phyloP scores from a whole-genome alignment of 1,139 yeast genomes.

The Taphrina betulina region DNA sequence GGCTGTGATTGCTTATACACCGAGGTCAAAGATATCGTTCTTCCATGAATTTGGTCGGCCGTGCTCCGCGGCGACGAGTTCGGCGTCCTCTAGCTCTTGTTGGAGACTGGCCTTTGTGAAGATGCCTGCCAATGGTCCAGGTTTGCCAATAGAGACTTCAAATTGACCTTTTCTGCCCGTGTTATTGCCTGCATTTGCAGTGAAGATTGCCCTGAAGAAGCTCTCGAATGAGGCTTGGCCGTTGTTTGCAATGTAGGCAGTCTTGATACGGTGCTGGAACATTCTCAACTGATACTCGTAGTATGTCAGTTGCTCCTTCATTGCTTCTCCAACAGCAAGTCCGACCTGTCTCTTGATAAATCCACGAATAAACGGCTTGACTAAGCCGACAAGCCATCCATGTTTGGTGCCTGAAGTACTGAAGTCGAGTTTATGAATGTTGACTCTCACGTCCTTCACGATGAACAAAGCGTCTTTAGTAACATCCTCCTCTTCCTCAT shows the following conservation, averaged over 20 bases:
- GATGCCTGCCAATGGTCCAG: conserved; percentile 22
- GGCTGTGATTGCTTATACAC: neutral
- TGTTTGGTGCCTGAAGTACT: conserved; percentile 26
- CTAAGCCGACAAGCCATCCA: conserved; percentile 26
- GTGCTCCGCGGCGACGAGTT: conserved; percentile 22
- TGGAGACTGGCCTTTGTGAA: conserved; percentile 26
- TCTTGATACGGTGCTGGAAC: conserved; percentile 31
- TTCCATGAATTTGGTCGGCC: conserved; percentile 29
- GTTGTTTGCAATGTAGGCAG: conserved; percentile 31
- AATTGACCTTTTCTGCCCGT: conserved; percentile 22
- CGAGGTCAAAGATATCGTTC: conserved; percentile 24
- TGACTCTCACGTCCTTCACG: conserved; percentile 29
- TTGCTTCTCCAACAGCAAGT: conserved; percentile 20
- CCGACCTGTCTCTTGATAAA: conserved; percentile 30
- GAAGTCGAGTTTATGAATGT: conserved; percentile 30
- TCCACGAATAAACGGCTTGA: conserved; percentile 28
- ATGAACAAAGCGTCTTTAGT: conserved; percentile 27
- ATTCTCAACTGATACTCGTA: conserved; percentile 27
- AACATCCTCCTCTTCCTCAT: conserved; percentile 28
- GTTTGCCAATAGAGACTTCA: conserved; percentile 25
- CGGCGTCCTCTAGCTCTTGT: conserved; percentile 27
- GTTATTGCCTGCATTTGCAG: conserved; percentile 23
- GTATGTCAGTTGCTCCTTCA: conserved; percentile 20
- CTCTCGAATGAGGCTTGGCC: conserved; percentile 32
- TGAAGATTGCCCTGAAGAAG: conserved; percentile 29